Percentiles rank a stretch among this genome's conserved stretches.
Evolutionary conservation across 1,284 basidiomycete species (phyloP).

Genomic region (Ceratobasidium sp.): DNA sequence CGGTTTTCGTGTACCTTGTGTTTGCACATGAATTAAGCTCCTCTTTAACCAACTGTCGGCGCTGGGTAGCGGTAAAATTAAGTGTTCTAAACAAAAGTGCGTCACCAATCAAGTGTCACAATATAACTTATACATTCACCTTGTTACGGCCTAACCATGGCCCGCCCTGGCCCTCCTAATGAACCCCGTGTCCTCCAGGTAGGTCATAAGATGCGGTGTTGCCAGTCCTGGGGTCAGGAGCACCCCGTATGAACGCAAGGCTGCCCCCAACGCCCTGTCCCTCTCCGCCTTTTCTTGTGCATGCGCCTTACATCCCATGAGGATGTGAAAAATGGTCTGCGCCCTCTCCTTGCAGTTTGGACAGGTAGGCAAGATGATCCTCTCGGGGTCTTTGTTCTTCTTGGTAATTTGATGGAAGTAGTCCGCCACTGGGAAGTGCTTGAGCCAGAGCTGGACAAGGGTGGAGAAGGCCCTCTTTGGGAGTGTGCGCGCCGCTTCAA

Average conservation of each 20-base stretch:
- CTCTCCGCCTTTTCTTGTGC: neutral
- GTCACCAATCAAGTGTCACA: too few species aligned
- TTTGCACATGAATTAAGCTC: too few species aligned
- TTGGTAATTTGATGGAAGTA: constrained; percentile 15
- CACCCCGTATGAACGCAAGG: neutral
- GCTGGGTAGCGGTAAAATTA: too few species aligned
- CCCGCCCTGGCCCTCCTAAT: too few species aligned
- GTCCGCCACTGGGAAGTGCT: constrained; percentile 13
- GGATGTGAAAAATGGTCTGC: neutral
- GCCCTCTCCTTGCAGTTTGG: neutral
- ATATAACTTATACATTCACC: too few species aligned
- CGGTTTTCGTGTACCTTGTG: too few species aligned
- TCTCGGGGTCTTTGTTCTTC: neutral
- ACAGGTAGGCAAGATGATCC: constrained; percentile 1
- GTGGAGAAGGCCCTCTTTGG: neutral
- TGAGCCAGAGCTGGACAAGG: constrained; percentile 13
- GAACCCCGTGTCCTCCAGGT: too few species aligned
- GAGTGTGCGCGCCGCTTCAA: neutral
- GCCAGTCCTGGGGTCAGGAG: constrained; percentile 5
- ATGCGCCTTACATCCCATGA: constrained; percentile 9
- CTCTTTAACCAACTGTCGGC: too few species aligned
- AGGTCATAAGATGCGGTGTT: neutral
- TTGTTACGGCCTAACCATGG: too few species aligned
- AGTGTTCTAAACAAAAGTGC: too few species aligned
- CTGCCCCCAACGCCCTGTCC: neutral